Evolutionary conservation across 176 grass and related monocot genomes (phyloP), one percentile per base, ranked within the genome.

Genomic region (Cenchrus americanus): DNA sequence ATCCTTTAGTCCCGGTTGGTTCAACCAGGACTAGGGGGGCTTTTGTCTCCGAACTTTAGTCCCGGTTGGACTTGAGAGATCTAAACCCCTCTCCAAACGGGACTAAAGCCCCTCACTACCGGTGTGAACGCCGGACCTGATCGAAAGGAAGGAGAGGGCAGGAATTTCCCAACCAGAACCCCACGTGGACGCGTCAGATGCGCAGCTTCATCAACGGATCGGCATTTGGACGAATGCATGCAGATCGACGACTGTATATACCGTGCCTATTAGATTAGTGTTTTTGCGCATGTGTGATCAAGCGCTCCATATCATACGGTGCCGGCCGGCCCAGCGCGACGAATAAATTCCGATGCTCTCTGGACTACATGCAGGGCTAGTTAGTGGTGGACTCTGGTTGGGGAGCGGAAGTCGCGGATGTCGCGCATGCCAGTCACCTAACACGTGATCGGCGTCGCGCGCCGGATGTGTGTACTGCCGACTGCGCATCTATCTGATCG

Each of bases 271-370:
- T 51, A 10, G 30, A 30, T 67, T 37, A 47, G 66, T 23, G 11
- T 14, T 42, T 7, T 8, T 22, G 22, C 18, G 47, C 62, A 53
- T 41, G 48, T 80, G 27, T 80, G 52, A 15, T 51, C 50, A 17
- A 1, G 0, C 19, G 74, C 42, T 66, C 47, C 62, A 44, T 52
- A 66, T 75, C 34, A 70, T 70, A 61, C 34, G 43, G 2, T 40
- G 41, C 75, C 44, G 24, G 40, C 40, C 3, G 62, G 14, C 27
- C 54, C 43, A 49, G 41, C 55, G n/a, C 48, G 21, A 66, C 6
- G 73, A 79, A 86, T 79, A 68, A 85, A 71, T 86, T 79, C 66
- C 59, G 22, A 26, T 62, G 21, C 66, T 85, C 66, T 69, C 22
- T 76, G 5, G 42, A 8, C 50, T 30, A 30, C 27, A 30, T 30